phyloP scores from a whole-genome alignment of 345 rosid genomes.

The Acer yangbiense region DNA sequence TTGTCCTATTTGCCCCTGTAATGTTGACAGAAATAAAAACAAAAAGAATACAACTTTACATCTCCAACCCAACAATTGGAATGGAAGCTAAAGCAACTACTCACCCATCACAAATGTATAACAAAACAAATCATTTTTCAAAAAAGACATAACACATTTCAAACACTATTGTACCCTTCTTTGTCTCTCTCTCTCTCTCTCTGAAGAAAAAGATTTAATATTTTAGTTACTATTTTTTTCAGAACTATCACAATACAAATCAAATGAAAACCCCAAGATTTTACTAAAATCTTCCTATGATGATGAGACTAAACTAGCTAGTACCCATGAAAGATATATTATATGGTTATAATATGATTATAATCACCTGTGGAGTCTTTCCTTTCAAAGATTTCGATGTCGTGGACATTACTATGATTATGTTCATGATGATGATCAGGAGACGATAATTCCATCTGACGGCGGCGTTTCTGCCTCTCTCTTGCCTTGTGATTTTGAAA shows the following conservation, averaged over 20 bases:
- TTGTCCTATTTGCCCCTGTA: conserved; percentile 49
- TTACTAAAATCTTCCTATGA: too few relatives aligned
- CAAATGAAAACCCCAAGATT: not conserved
- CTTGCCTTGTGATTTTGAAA: conserved; percentile 98
- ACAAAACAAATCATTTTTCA: conserved; percentile 15
- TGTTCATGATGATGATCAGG: conserved; percentile 19
- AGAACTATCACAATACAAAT: not conserved
- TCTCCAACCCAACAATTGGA: conserved; percentile 28
- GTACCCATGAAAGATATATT: too few relatives aligned
- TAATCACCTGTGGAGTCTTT: conserved; percentile 40
- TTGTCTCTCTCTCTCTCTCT: conserved; percentile 6
- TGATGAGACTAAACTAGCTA: too few relatives aligned
- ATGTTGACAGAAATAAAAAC: conserved; percentile 37
- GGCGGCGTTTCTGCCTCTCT: conserved; percentile 81
- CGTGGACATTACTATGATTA: conserved; percentile 12
- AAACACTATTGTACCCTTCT: not conserved
- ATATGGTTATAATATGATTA: too few relatives aligned
- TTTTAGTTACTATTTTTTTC: too few relatives aligned
- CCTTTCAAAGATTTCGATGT: conserved; percentile 46
- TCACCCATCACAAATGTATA: conserved; percentile 13
- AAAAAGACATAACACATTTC: conserved; percentile 11
- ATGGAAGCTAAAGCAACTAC: not conserved
- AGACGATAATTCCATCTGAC: conserved; percentile 66
- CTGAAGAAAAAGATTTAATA: not conserved
- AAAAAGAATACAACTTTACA: conserved; percentile 48